These are phyloP conservation scores for Ananas comosus DNA, from an alignment of 176 grass and related monocot species.

Conservation along the genomic window DNA sequence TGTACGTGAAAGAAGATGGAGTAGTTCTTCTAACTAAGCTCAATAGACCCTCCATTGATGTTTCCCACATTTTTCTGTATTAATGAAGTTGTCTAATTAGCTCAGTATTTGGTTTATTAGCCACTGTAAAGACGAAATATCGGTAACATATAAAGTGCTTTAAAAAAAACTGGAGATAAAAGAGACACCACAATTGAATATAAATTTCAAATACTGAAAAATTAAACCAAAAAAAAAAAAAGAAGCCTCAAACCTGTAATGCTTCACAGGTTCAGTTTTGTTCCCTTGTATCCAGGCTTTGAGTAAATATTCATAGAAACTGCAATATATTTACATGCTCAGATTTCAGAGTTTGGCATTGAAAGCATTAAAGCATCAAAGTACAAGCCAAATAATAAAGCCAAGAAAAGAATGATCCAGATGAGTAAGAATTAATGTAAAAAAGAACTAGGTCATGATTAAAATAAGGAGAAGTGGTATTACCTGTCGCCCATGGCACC, in stretches of 20 bases:
- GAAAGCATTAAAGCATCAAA: background rate
- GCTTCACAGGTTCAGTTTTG: slow-evolving; percentile 84
- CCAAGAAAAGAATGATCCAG: background rate
- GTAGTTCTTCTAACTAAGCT: slow-evolving; percentile 79
- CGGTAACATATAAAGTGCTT: background rate
- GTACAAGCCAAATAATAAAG: background rate
- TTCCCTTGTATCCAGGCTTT: slow-evolving; percentile 99
- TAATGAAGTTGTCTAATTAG: background rate
- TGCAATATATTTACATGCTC: slow-evolving; percentile 24
- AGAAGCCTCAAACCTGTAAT: slow-evolving; percentile 58
- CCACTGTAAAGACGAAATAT: background rate
- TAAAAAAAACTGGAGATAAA: background rate
- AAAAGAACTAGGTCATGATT: background rate
- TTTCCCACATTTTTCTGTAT: slow-evolving; percentile 96
- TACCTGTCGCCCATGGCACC: slow-evolving; percentile 99
- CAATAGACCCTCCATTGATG: slow-evolving; percentile 94
- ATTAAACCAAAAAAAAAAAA: background rate
- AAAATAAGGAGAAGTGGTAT: slow-evolving; percentile 17
- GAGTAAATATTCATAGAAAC: slow-evolving; percentile 99
- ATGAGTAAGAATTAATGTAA: background rate
- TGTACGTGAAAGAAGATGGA: slow-evolving; percentile 85
- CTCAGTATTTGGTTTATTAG: background rate
- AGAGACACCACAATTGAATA: background rate
- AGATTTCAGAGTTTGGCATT: background rate
- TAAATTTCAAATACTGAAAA: background rate